Evolutionary conservation across 1,284 basidiomycete species (phyloP).

Genomic region (Leucoagaricus sp.): DNA sequence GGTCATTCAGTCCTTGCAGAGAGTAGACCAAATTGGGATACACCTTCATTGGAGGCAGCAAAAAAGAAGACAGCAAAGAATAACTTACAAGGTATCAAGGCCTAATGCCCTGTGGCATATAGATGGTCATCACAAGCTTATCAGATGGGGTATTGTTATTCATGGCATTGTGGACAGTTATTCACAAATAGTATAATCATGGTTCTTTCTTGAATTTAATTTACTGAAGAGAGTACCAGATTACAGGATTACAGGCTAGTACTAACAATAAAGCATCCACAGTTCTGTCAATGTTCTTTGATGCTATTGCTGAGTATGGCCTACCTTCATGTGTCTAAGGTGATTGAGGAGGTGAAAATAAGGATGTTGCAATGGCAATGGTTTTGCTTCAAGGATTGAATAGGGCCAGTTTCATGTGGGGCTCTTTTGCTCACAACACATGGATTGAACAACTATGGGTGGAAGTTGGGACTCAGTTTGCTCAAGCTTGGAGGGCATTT

Average conservation of each 20-base stretch:
- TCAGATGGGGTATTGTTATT: slow-evolving; percentile 50
- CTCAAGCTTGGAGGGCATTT: slow-evolving; percentile 40
- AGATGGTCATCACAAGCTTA: slow-evolving; percentile 53
- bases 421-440: slow-evolving; percentile 35
- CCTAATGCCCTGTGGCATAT: slow-evolving; percentile 49
- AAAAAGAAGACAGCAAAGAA: too few relatives aligned
- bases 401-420: slow-evolving; percentile 36
- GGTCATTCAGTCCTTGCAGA: too few relatives aligned
- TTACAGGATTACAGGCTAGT: slow-evolving; percentile 34
- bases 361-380: slow-evolving; percentile 31
- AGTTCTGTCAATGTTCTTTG: slow-evolving; percentile 36
- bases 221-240: slow-evolving; percentile 21
- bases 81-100: slow-evolving; percentile 31
- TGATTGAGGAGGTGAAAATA: slow-evolving; percentile 42
- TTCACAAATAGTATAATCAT: slow-evolving; percentile 32
- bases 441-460: slow-evolving; percentile 46
- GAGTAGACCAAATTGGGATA: too few relatives aligned
- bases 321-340: slow-evolving; percentile 36
- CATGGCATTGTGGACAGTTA: slow-evolving; percentile 50
- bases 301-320: slow-evolving; percentile 31
- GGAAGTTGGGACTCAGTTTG: slow-evolving; percentile 40
- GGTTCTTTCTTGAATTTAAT: slow-evolving; percentile 13
- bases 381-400: slow-evolving; percentile 25
- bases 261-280: slow-evolving; percentile 41
- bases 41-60: too few relatives aligned